Percentiles rank a stretch among this genome's conserved stretches.
These are phyloP conservation scores for Bimuria novae-zelandiae DNA, from an alignment of 2,329 filamentous ascomycete species.

Conservation along the genomic window DNA sequence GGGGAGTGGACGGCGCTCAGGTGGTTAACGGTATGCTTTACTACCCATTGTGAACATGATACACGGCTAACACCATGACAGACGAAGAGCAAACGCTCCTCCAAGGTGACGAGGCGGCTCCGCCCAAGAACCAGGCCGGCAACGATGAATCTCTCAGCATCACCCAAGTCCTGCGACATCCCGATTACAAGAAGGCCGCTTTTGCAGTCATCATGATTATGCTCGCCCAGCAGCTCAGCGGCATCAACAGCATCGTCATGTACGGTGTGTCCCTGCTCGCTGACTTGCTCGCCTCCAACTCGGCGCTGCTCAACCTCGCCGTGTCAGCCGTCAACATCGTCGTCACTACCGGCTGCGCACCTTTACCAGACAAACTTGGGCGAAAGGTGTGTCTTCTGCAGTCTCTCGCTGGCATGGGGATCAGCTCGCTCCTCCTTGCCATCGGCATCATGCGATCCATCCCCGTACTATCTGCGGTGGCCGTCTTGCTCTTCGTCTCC, in stretches of 20 bases:
- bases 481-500: conserved; percentile 83
- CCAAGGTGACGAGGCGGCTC: conserved; percentile 40
- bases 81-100: conserved; percentile 76
- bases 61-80: conserved; percentile 24
- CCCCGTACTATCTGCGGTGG: conserved; percentile 77
- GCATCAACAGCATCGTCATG: conserved; percentile 94
- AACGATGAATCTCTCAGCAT: conserved; percentile 49
- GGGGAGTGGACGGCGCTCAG: conserved; percentile 42
- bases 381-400: conserved; percentile 83
- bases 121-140: conserved; percentile 29
- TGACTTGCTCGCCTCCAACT: conserved; percentile 78
- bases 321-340: conserved; percentile 86
- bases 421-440: conserved; percentile 75
- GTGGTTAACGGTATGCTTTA: conserved; percentile 34
- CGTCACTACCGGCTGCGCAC: conserved; percentile 80
- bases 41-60: not conserved
- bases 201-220: conserved; percentile 91
- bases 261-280: conserved; percentile 91
- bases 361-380: conserved; percentile 83
- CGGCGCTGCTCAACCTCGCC: conserved; percentile 80
- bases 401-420: conserved; percentile 84
- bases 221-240: conserved; percentile 89
- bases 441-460: conserved; percentile 75
- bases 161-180: conserved; percentile 65
- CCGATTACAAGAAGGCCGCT: conserved; percentile 77